Evolutionary conservation across 2,329 filamentous ascomycete genomes (phyloP).

Genomic region (Botrytis porri): DNA sequence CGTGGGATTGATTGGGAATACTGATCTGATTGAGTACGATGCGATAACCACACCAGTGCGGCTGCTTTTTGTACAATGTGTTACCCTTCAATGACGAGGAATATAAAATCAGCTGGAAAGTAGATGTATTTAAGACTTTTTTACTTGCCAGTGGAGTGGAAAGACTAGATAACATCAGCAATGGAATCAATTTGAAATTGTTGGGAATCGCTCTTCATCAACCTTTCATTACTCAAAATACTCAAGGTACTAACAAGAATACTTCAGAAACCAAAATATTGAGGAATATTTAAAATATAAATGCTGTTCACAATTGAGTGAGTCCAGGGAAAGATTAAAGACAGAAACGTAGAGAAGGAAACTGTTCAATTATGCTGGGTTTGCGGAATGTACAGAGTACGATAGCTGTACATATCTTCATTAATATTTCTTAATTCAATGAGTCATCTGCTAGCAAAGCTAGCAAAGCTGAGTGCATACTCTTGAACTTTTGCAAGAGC

Average conservation of each 20-base stretch:
- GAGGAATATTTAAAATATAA: background rate
- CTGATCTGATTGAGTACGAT: background rate
- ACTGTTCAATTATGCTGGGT: background rate
- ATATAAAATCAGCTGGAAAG: background rate
- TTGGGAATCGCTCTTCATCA: background rate
- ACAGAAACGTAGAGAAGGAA: background rate
- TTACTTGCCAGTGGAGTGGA: background rate
- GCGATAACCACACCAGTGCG: background rate
- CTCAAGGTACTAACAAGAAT: background rate
- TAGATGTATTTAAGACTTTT: background rate
- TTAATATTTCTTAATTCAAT: slow-evolving; percentile 11
- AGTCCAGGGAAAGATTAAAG: background rate
- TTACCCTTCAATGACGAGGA: background rate
- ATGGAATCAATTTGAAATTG: background rate
- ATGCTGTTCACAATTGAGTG: background rate
- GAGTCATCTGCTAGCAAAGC: background rate
- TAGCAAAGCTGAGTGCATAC: background rate
- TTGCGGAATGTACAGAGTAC: background rate
- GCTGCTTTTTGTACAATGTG: background rate
- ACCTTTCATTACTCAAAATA: background rate
- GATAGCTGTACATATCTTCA: background rate
- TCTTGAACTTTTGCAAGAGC: slow-evolving; percentile 7
- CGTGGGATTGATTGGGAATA: background rate
- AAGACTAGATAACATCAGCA: background rate
- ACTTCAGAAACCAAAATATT: background rate